Base-by-base conservation (phyloP, 2,329 filamentous ascomycete genomes). In the Tolypocladium album region DNA sequence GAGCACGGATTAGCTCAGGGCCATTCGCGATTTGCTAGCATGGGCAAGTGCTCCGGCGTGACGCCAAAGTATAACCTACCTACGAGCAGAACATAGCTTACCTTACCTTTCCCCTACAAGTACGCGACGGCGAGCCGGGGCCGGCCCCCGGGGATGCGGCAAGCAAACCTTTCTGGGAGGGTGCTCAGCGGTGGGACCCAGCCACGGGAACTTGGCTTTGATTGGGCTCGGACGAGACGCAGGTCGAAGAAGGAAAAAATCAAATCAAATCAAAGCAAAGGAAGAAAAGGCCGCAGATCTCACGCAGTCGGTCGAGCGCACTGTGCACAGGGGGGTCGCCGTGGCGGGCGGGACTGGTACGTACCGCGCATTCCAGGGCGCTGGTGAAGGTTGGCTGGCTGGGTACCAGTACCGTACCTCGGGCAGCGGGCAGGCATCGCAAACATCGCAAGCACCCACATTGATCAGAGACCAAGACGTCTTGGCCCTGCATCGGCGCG, bases 401-500 rank as follows among this genome's bases (percentile, higher is more conserved):
- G 42, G 39, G 15, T 40, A 20, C 4, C 43, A 15, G 15, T 40
- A 20, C 4, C 43, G 22, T 27, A 47, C 27, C 39, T 27, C 17
- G 27, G n/a, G 17, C 17, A 12, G 22, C 20, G 31, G 17, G 31
- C 47, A 43, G 55, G 53, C 53, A 42, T 45, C 50, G 52, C 45
- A 27, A 27, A 22, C 38, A 39, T 42, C 39, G 27, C 39, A 43
- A 50, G 27, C 43, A 58, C 36, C 59, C 56, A 58, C 56, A 43
- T 24, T 40, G 53, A 39, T 50, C 24, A 56, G 38, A 39, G 38
- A 52, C 9, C 43, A 56, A 52, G 50, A 50, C 43, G 38, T 56
- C 58, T 45, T 55, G 47, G 52, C 57, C 27, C 47, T 34, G 34
- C 58, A 57, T 43, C 47, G 57, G 61, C 45, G 57, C 57, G 59